phyloP scores from a whole-genome alignment of 2,329 filamentous ascomycete genomes.

The Aspergillus hortae region DNA sequence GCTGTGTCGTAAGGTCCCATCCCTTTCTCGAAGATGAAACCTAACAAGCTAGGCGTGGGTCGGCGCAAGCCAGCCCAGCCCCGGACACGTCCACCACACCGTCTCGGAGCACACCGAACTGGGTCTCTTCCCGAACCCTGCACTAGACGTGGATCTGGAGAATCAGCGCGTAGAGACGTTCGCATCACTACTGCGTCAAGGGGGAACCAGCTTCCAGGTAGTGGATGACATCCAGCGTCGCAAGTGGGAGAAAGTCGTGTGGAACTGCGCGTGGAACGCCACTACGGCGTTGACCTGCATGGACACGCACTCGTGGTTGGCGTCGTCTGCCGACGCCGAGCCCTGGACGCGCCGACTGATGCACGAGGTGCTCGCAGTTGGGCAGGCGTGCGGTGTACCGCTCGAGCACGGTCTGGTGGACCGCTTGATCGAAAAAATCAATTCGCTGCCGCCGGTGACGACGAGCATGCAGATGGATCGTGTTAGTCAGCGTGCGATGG shows the following conservation, averaged over 20 bases:
- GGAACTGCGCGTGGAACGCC: slow-evolving; percentile 42
- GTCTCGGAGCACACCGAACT: slow-evolving; percentile 54
- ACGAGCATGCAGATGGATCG: slow-evolving; percentile 47
- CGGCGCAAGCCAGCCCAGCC: slow-evolving; percentile 49
- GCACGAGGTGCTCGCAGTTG: slow-evolving; percentile 42
- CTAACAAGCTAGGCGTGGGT: slow-evolving; percentile 36
- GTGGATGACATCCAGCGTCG: slow-evolving; percentile 33
- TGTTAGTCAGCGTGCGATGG: slow-evolving; percentile 39
- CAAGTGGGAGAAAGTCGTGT: slow-evolving; percentile 41
- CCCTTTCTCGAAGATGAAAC: too few species aligned
- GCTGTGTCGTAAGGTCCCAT: slow-evolving; percentile 38
- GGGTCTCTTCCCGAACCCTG: slow-evolving; percentile 47
- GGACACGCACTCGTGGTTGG: slow-evolving; percentile 41
- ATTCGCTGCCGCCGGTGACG: slow-evolving; percentile 37
- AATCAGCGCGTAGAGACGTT: slow-evolving; percentile 39
- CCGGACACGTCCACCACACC: slow-evolving; percentile 50
- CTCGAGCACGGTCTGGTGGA: slow-evolving; percentile 37
- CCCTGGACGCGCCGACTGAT: slow-evolving; percentile 39
- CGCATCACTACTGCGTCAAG: slow-evolving; percentile 37
- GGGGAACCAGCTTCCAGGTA: slow-evolving; percentile 38
- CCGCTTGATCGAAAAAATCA: slow-evolving; percentile 36
- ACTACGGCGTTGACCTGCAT: slow-evolving; percentile 42
- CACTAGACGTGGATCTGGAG: background rate
- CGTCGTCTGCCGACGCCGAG: slow-evolving; percentile 37
- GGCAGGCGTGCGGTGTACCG: slow-evolving; percentile 33